Conservation (phyloP, 2,329 filamentous ascomycete genomes). For the Paraconiothyrium brasiliense region DNA sequence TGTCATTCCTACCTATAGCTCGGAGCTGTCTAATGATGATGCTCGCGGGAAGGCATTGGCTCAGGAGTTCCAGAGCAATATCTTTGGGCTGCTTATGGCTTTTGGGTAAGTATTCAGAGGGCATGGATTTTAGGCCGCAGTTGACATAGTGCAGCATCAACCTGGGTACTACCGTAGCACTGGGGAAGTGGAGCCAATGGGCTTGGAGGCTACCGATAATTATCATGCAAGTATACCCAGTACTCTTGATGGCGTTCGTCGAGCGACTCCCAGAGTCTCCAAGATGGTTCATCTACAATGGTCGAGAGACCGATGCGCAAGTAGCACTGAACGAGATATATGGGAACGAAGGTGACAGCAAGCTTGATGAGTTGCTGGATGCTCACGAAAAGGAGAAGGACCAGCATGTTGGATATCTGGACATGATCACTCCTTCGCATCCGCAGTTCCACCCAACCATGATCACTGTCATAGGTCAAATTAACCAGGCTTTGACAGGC, state of each 20-base stretch:
- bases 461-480: slow-evolving; percentile 69
- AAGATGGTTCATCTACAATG: slow-evolving; percentile 65
- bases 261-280: slow-evolving; percentile 66
- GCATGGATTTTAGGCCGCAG: background rate
- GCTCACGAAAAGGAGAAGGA: slow-evolving; percentile 61
- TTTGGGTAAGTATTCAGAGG: slow-evolving; percentile 49
- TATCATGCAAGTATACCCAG: slow-evolving; percentile 67
- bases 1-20: slow-evolving; percentile 68
- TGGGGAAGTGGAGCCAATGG: slow-evolving; percentile 68
- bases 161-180: slow-evolving; percentile 60
- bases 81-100: slow-evolving; percentile 69
- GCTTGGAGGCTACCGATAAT: slow-evolving; percentile 70
- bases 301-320: slow-evolving; percentile 60
- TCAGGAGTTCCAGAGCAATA: slow-evolving; percentile 72
- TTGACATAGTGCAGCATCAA: slow-evolving; percentile 55
- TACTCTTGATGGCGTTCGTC: slow-evolving; percentile 63
- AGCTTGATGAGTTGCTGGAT: slow-evolving; percentile 61
- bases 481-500: slow-evolving; percentile 68
- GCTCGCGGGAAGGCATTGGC: slow-evolving; percentile 66
- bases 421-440: slow-evolving; percentile 66
- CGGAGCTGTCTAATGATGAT: slow-evolving; percentile 66
- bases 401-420: slow-evolving; percentile 60
- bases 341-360: slow-evolving; percentile 60
- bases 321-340: slow-evolving; percentile 60
- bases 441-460: slow-evolving; percentile 69